Evolutionary conservation across 805 yeast species (phyloP).

Genomic region (Ogataea naganishii): DNA sequence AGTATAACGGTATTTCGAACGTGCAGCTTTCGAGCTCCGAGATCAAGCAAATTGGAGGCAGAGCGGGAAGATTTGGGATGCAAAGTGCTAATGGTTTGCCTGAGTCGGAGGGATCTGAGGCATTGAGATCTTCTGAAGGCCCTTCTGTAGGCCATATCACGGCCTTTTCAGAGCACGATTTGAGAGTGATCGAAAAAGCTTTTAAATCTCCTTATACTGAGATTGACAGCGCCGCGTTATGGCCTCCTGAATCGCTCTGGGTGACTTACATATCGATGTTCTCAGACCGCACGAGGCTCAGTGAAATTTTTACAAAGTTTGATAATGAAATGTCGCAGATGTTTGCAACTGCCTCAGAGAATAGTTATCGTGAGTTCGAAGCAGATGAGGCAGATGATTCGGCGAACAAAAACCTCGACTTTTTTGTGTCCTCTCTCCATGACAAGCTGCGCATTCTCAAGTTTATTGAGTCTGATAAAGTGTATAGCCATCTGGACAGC

Average conservation of each 20-base stretch:
- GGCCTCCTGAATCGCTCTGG: constrained; percentile 77
- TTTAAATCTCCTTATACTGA: constrained; percentile 44
- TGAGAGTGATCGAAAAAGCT: constrained; percentile 34
- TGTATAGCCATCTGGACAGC: too few relatives aligned
- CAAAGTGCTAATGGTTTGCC: constrained; percentile 1
- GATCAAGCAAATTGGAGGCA: constrained; percentile 88
- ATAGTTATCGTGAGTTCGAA: too few relatives aligned
- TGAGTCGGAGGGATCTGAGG: background rate
- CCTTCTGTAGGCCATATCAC: constrained; percentile 41
- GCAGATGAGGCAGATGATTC: too few relatives aligned
- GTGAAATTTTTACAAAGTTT: constrained; percentile 39
- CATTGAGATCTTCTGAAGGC: constrained; percentile 6
- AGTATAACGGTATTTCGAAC: constrained; percentile 58
- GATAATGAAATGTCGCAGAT: constrained; percentile 26
- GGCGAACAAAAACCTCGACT: too few relatives aligned
- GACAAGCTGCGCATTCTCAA: too few relatives aligned
- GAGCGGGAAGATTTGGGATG: constrained; percentile 76
- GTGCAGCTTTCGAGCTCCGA: constrained; percentile 49
- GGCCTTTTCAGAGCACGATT: constrained; percentile 36
- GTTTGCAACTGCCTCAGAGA: too few relatives aligned
- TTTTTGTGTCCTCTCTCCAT: too few relatives aligned
- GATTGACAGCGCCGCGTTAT: constrained; percentile 55
- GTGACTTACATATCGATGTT: constrained; percentile 54
- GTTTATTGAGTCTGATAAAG: too few relatives aligned
- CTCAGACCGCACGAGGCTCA: constrained; percentile 38